Base-by-base conservation (phyloP, 345 rosid genomes). In the Aegle marmelos region DNA sequence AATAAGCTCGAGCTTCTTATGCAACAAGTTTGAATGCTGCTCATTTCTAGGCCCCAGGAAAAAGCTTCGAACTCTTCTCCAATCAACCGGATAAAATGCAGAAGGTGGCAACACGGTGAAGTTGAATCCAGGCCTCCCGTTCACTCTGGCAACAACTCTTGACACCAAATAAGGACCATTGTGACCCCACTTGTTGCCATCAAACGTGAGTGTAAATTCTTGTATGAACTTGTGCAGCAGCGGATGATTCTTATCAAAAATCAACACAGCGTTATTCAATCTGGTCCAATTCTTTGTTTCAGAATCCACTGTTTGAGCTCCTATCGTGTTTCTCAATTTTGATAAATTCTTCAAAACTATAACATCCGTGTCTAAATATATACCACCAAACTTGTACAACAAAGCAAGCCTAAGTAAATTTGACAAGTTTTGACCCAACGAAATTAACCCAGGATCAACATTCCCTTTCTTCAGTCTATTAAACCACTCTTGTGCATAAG, bases 101-200 rank as follows among this genome's bases (percentile, higher is more conserved):
- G 86, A 74, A 4, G 95, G 97, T 8, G 95, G 93, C 89, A 91
- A 53, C 45, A 96, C 91, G 0, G 89, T 84, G 86, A 93, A 90
- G 82, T 87, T 73, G 36, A 79, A 81, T 37, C 87, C 89, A 24
- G 90, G 77, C 62, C 82, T 79, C 0, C 71, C 82, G 2, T 21
- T 73, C 16, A 92, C 76, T 72, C 92, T 87, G 7, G 88, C 72
- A 24, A 92, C 86, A 7, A 96, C 99, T 75, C 99, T 85, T 0
- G 98, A 96, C 27, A 94, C 97, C 61, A 96, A 77, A 74, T 96
- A 94, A 2, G 97, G 99, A 71, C 99, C 99, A 67, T 96, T 96
- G 68, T 96, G 97, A 6, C 99, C 99, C 99, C 99, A 96, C 81
- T 88, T 96, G 84, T 86, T 92, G 21, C 98, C 98, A 82, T 96